A percentile compares a stretch with the other conserved stretches of the same genome.
phyloP scores from a whole-genome alignment of 2,329 filamentous ascomycete genomes.

The Waltergamsia citrina region DNA sequence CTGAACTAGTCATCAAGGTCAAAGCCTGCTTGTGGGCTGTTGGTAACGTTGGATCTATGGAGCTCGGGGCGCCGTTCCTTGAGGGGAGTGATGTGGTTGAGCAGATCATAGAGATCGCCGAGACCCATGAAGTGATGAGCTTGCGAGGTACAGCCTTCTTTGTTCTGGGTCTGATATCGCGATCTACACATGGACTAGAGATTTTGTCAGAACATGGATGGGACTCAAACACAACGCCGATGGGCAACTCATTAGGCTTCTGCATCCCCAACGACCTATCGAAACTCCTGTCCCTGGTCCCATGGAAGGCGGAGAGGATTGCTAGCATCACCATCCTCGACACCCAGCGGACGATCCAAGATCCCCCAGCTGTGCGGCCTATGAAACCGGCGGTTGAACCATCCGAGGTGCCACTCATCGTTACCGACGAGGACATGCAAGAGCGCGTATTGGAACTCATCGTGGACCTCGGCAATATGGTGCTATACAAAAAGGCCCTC shows the following conservation, averaged over 20 bases:
- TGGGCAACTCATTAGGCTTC: slow-evolving; percentile 77
- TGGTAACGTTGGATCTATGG: slow-evolving; percentile 97
- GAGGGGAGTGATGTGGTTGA: slow-evolving; percentile 84
- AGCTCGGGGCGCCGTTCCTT: slow-evolving; percentile 87
- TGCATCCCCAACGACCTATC: slow-evolving; percentile 75
- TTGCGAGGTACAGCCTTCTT: slow-evolving; percentile 95
- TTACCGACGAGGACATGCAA: slow-evolving; percentile 54
- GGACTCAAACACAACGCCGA: slow-evolving; percentile 80
- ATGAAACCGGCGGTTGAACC: slow-evolving; percentile 33
- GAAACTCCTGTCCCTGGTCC: slow-evolving; percentile 64
- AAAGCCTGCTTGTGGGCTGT: slow-evolving; percentile 98
- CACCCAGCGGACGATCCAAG: slow-evolving; percentile 42
- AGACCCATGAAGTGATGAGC: slow-evolving; percentile 81
- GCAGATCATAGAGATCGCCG: slow-evolving; percentile 80
- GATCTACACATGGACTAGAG: slow-evolving; percentile 85
- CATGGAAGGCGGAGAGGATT: slow-evolving; percentile 45
- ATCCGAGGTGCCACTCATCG: slow-evolving; percentile 28
- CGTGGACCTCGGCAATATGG: slow-evolving; percentile 84
- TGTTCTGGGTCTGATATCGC: slow-evolving; percentile 83
- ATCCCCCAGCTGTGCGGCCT: slow-evolving; percentile 30
- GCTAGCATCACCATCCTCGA: slow-evolving; percentile 35
- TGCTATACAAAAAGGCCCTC: slow-evolving; percentile 80
- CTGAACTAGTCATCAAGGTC: slow-evolving; percentile 81
- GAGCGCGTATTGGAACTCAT: slow-evolving; percentile 79
- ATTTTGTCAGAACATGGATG: slow-evolving; percentile 85